Percentiles rank a stretch among this genome's conserved stretches.
These are phyloP conservation scores for Fusarium nodosum DNA, from an alignment of 2,329 filamentous ascomycete species.

Conservation along the genomic window DNA sequence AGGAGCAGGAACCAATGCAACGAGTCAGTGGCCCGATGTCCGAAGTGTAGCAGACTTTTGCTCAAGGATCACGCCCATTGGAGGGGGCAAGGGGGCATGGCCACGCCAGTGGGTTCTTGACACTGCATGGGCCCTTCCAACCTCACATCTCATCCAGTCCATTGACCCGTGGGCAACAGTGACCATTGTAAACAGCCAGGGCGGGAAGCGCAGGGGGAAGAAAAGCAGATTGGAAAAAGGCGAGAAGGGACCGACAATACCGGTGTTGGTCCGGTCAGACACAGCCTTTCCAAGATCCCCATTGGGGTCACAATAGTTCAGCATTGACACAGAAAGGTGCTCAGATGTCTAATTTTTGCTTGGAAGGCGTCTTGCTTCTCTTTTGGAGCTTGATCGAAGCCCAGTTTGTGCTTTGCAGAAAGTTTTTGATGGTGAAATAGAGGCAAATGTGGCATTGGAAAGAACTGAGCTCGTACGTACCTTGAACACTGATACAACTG, in stretches of 20 bases:
- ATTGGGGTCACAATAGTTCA: slow-evolving; percentile 34
- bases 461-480: slow-evolving; percentile 44
- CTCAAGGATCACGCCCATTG: slow-evolving; percentile 47
- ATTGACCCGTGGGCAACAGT: slow-evolving; percentile 42
- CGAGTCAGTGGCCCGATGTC: slow-evolving; percentile 46
- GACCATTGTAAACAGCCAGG: slow-evolving; percentile 32
- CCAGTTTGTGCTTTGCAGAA: slow-evolving; percentile 23
- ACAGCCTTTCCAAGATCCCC: slow-evolving; percentile 38
- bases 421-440: slow-evolving; percentile 32
- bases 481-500: slow-evolving; percentile 45
- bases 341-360: slow-evolving; percentile 30
- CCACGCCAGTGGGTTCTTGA: slow-evolving; percentile 46
- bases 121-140: slow-evolving; percentile 47
- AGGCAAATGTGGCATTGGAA: slow-evolving; percentile 27
- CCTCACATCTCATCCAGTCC: slow-evolving; percentile 47
- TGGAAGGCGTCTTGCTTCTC: slow-evolving; percentile 28
- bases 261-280: slow-evolving; percentile 34
- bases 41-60: slow-evolving; percentile 50
- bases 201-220: slow-evolving; percentile 37
- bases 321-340: slow-evolving; percentile 17
- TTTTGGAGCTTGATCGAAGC: slow-evolving; percentile 19
- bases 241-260: slow-evolving; percentile 25
- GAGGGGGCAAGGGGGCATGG: slow-evolving; percentile 45
- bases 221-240: slow-evolving; percentile 15
- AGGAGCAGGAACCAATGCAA: slow-evolving; percentile 27